A percentile compares a stretch with the other conserved stretches of the same genome.
These are phyloP conservation scores for Phytophthora uliginosa DNA, from an alignment of 352 stramenopile genomes.

Conservation along the genomic window DNA sequence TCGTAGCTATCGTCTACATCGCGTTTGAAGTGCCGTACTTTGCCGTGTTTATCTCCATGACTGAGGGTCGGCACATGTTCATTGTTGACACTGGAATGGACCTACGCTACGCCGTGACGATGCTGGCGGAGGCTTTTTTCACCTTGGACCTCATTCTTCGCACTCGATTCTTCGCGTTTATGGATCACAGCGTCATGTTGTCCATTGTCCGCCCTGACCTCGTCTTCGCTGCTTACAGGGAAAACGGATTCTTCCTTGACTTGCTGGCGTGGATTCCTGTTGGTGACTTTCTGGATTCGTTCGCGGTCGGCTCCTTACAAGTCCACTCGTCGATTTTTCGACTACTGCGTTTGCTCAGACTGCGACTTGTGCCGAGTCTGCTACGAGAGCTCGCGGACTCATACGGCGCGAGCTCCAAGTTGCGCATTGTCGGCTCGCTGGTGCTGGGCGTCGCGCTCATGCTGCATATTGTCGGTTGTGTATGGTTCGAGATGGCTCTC, in stretches of 20 bases:
- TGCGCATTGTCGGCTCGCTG: constrained; percentile 51
- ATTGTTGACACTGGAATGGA: constrained; percentile 32
- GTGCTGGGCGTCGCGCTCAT: constrained; percentile 62
- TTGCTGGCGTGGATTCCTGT: constrained; percentile 64
- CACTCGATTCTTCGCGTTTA: constrained; percentile 62
- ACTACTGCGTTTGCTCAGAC: constrained; percentile 50
- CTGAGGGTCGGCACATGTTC: constrained; percentile 55
- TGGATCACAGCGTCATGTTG: constrained; percentile 62
- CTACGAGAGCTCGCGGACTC: constrained; percentile 57
- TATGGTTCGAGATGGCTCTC: constrained; percentile 74
- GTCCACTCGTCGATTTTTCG: constrained; percentile 51
- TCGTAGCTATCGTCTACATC: constrained; percentile 12
- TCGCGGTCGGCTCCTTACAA: constrained; percentile 28
- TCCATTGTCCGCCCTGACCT: constrained; percentile 57
- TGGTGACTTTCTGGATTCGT: constrained; percentile 50
- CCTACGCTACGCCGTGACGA: constrained; percentile 38
- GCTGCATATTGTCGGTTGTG: constrained; percentile 66
- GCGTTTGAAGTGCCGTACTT: constrained; percentile 60
- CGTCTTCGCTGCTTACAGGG: constrained; percentile 69
- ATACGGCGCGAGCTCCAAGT: constrained; percentile 58
- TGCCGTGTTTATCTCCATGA: constrained; percentile 70
- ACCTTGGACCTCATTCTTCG: constrained; percentile 54
- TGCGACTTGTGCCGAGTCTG: constrained; percentile 50
- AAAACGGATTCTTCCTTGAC: constrained; percentile 52
- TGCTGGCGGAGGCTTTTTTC: constrained; percentile 28